phyloP scores from a whole-genome alignment of 1,284 basidiomycete genomes.

The Singerocomus rubriflavus region DNA sequence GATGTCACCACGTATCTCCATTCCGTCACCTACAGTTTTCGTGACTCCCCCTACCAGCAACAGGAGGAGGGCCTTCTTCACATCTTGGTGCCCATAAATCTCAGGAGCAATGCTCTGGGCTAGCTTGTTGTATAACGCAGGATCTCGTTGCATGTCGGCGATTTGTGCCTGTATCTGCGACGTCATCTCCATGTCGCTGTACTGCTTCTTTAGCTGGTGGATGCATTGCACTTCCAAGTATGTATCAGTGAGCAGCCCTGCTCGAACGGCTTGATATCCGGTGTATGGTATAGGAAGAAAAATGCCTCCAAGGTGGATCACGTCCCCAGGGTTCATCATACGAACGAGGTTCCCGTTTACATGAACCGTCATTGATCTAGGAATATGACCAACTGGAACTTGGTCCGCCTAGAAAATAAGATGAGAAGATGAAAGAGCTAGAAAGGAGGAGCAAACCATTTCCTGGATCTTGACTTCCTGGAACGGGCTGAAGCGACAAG shows the following conservation, averaged over 20 bases:
- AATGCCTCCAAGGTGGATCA: slow-evolving; percentile 88
- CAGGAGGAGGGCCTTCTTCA: slow-evolving; percentile 96
- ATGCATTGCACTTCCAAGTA: slow-evolving; percentile 93
- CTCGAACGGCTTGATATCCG: slow-evolving; percentile 86
- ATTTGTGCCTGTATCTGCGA: slow-evolving; percentile 79
- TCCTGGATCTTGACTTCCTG: slow-evolving; percentile 99
- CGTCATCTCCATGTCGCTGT: slow-evolving; percentile 91
- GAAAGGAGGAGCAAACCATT: slow-evolving; percentile 61
- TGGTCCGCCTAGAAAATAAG: slow-evolving; percentile 78
- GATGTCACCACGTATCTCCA: slow-evolving; percentile 98
- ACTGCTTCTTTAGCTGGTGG: slow-evolving; percentile 96
- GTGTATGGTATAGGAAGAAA: slow-evolving; percentile 91
- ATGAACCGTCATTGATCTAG: slow-evolving; percentile 96
- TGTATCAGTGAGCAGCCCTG: slow-evolving; percentile 95
- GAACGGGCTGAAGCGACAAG: slow-evolving; percentile 96
- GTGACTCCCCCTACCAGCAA: slow-evolving; percentile 95
- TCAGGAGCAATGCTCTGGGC: slow-evolving; percentile 93
- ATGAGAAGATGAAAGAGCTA: background rate
- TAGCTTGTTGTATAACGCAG: slow-evolving; percentile 81
- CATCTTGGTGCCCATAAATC: slow-evolving; percentile 97
- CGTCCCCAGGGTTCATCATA: slow-evolving; percentile 92
- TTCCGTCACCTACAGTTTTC: slow-evolving; percentile 93
- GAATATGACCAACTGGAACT: slow-evolving; percentile 99
- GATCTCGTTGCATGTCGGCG: slow-evolving; percentile 70
- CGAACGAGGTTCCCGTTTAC: slow-evolving; percentile 90